A percentile compares a stretch with the other conserved stretches of the same genome.
phyloP scores from a whole-genome alignment of 257 asterid species.

The Penstemon barbatus region DNA sequence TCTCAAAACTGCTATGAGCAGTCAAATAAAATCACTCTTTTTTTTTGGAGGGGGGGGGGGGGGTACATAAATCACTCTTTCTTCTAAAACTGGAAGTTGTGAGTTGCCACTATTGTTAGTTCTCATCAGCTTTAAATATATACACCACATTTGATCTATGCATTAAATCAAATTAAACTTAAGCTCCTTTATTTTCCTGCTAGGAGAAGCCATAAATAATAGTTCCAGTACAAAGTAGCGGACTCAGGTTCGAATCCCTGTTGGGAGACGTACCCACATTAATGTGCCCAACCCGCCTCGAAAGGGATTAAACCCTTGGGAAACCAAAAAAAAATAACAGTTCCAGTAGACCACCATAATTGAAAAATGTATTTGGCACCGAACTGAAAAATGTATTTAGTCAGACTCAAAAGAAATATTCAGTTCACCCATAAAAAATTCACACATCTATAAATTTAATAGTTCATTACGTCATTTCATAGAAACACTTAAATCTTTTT shows the following conservation, averaged over 20 bases:
- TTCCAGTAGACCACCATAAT: not conserved
- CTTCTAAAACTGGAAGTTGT: slow-evolving; percentile 4
- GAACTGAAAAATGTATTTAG: slow-evolving; percentile 3
- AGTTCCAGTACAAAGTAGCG: not conserved
- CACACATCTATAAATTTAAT: not conserved
- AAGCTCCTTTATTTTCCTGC: not conserved
- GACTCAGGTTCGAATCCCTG: too few species aligned
- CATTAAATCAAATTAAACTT: slow-evolving; percentile 1
- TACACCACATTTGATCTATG: not conserved
- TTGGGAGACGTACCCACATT: too few species aligned
- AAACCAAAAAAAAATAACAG: not conserved
- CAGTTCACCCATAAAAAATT: slow-evolving; percentile 6
- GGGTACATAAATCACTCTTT: not conserved
- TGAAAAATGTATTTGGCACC: not conserved
- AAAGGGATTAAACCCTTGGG: too few species aligned
- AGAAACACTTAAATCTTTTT: not conserved
- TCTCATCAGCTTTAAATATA: not conserved
- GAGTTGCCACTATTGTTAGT: not conserved
- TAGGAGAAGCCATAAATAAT: not conserved
- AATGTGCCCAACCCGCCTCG: too few species aligned
- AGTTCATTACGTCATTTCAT: slow-evolving; percentile 12
- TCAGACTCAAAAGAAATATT: not conserved
- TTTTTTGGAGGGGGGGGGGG: too few species aligned
- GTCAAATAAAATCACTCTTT: not conserved
- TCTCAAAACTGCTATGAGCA: slow-evolving; percentile 7